Evolutionary conservation across 208 protist genomes (phyloP).

Genomic region (Naegleria gruberi): DNA sequence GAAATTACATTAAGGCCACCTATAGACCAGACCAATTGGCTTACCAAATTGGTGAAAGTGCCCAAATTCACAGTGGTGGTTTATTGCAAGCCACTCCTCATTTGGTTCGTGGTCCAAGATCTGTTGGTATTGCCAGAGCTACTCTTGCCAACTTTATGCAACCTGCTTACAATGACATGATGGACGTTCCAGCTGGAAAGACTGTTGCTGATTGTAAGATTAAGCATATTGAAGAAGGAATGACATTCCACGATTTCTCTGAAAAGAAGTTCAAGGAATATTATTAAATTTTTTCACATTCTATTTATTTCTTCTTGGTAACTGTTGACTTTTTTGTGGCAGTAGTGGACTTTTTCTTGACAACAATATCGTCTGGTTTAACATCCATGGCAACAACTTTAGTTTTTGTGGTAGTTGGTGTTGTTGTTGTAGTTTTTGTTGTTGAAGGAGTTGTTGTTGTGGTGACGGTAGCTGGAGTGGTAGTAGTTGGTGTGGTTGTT

Average conservation of each 20-base stretch:
- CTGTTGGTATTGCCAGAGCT: slow-evolving; percentile 32
- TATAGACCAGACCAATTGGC: slow-evolving; percentile 39
- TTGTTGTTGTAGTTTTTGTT: no score
- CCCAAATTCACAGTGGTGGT: slow-evolving; percentile 49
- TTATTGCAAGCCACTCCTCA: slow-evolving; percentile 52
- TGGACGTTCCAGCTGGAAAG: slow-evolving; percentile 36
- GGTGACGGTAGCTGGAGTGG: no score
- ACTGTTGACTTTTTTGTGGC: no score
- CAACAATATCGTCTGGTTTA: no score
- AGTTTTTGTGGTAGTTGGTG: no score
- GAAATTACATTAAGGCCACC: slow-evolving; percentile 37
- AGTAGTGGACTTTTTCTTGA: no score
- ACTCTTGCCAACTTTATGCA: slow-evolving; percentile 61
- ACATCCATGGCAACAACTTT: no score
- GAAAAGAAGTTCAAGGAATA: neutral
- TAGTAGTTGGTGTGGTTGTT: no score
- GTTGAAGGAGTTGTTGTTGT: no score
- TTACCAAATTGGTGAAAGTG: slow-evolving; percentile 53
- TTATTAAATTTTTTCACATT: slow-evolving; percentile 9
- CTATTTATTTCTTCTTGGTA: no score
- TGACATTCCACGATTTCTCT: slow-evolving; percentile 8
- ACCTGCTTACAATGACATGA: slow-evolving; percentile 35
- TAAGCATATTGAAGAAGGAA: neutral
- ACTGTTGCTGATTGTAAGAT: neutral
- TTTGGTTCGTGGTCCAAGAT: slow-evolving; percentile 38